Base-by-base conservation (phyloP, 1,284 basidiomycete genomes). In the Marasmius sp. region DNA sequence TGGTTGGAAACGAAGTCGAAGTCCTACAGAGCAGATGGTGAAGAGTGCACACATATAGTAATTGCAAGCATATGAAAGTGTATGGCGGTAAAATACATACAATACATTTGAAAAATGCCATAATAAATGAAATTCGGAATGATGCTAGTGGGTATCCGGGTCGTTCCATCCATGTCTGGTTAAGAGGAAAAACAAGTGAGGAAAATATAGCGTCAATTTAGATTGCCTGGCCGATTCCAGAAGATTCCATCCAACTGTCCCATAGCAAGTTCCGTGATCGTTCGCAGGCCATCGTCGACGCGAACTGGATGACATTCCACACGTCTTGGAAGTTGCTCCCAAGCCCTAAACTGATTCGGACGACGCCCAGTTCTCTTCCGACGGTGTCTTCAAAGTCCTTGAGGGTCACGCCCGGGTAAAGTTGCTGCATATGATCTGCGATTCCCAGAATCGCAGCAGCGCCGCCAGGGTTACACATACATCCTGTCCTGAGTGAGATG, bases 401-500 rank as follows among this genome's bases (percentile, higher is more conserved):
- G 53, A 89, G 79, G 5, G 84, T 88, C 34, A 85, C 81, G 6
- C 87, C 86, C 1, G 79, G 75, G 62, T 81, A 84, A 0, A 92
- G 78, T 14, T 72, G 73, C n/a, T 78, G 75, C 89, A 93, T 93
- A 62, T 86, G 80, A n/a, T 81, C 78, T 61, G 85, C 75, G 38
- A 92, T 81, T 0, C 86, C 88, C 3, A 92, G 80, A 6, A 92
- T 76, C 2, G 86, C 82, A 0, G 89, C 86, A 0, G 90, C 89
- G 11, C 86, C 91, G 7, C 92, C 92, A 5, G 92, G 89, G 65
- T 93, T 93, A 69, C 92, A 94, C 82, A 94, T 88, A 70, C 92
- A 93, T 0, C 92, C 92, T 1, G 91, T 91, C 48, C 92, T 85
- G 16, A 94, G 75, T 11, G 91, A 91, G 63, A 94, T 87, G 59